Conservation (phyloP, 208 protist species). For the Trichomonas tenax region DNA sequence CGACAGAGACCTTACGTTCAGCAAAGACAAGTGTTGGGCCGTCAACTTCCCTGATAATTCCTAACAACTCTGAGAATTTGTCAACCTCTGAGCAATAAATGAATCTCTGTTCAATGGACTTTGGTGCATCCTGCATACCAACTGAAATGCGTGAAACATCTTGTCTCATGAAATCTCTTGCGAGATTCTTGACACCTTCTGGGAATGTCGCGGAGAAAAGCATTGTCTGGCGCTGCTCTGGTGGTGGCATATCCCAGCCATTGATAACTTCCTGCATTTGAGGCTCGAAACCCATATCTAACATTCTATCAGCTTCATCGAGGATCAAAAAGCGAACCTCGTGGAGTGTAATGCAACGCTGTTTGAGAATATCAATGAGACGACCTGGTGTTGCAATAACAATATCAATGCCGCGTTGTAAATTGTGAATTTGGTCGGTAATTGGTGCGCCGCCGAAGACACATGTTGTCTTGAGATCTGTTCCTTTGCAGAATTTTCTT, state of each 20-base stretch:
- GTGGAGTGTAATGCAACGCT: slow-evolving; percentile 50
- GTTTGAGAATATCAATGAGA: slow-evolving; percentile 65
- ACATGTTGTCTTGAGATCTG: slow-evolving; percentile 20
- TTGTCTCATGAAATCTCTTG: slow-evolving; percentile 44
- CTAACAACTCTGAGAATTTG: slow-evolving; percentile 46
- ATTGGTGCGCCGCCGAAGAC: slow-evolving; percentile 43
- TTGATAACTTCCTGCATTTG: slow-evolving; percentile 33
- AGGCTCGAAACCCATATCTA: slow-evolving; percentile 52
- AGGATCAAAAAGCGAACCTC: slow-evolving; percentile 67
- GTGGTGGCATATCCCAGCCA: not conserved
- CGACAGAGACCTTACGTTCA: slow-evolving; percentile 90
- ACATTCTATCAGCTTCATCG: slow-evolving; percentile 67
- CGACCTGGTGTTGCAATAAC: slow-evolving; percentile 77
- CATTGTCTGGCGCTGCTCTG: slow-evolving; percentile 71
- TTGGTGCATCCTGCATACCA: slow-evolving; percentile 28
- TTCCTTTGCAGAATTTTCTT: slow-evolving; percentile 40
- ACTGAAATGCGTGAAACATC: slow-evolving; percentile 46
- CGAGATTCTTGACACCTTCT: slow-evolving; percentile 85
- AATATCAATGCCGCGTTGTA: slow-evolving; percentile 40
- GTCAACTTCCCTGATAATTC: slow-evolving; percentile 36
- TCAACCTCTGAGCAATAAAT: slow-evolving; percentile 37
- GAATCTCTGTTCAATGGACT: not conserved
- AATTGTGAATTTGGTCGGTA: slow-evolving; percentile 47
- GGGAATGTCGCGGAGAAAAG: slow-evolving; percentile 99
- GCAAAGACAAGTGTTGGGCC: slow-evolving; percentile 66